Conservation (phyloP, 2,329 filamentous ascomycete species). For the Colletotrichum sojae region DNA sequence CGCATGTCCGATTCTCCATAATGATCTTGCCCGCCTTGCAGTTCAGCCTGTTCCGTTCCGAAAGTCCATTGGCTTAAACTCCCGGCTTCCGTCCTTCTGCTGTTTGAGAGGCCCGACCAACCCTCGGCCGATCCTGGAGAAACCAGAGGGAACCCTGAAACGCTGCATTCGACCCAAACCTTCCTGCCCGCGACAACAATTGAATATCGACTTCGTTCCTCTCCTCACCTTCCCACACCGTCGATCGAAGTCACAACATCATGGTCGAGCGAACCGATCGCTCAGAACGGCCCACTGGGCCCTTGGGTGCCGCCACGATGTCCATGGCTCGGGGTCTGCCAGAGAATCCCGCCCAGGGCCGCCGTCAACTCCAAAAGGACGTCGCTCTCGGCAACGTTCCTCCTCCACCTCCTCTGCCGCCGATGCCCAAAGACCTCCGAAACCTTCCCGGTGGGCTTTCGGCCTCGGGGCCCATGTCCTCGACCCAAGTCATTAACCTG, state of each 20-base stretch:
- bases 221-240: conserved; percentile 6
- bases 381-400: conserved; percentile 56
- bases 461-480: conserved; percentile 66
- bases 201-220: conserved; percentile 3
- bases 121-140: conserved; percentile 27
- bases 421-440: conserved; percentile 61
- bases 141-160: conserved; percentile 39
- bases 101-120: conserved; percentile 38
- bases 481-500: conserved; percentile 75
- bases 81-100: conserved; percentile 25
- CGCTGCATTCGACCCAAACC: conserved; percentile 33
- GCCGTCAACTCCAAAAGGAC: conserved; percentile 55
- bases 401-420: conserved; percentile 58
- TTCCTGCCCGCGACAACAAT: conserved; percentile 25
- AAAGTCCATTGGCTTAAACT: conserved; percentile 41
- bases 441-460: conserved; percentile 64
- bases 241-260: conserved; percentile 25
- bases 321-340: conserved; percentile 55
- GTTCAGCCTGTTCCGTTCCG: conserved; percentile 33
- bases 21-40: conserved; percentile 38
- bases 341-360: conserved; percentile 57
- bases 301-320: conserved; percentile 51
- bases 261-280: conserved; percentile 42
- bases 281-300: conserved; percentile 44
- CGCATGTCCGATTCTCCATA: conserved; percentile 38